These are phyloP conservation scores for Claviceps pusilla DNA, from an alignment of 2,329 filamentous ascomycete species.

Conservation along the genomic window DNA sequence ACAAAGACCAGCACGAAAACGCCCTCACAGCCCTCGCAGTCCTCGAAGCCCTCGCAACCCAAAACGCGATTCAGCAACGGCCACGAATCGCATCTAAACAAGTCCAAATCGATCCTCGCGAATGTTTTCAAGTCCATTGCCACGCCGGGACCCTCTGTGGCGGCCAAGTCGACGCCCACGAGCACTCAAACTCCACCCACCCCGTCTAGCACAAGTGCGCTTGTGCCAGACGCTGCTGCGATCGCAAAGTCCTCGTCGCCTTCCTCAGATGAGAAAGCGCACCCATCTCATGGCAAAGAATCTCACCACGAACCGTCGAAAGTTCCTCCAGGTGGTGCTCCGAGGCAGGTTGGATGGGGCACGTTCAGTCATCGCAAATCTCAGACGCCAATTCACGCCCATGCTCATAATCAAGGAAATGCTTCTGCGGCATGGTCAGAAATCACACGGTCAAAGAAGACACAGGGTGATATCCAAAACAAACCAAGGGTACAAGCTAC, in stretches of 20 bases:
- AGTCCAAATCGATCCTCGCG: constrained; percentile 17
- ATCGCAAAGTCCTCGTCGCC: neutral
- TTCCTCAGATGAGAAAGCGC: neutral
- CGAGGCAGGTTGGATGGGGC: constrained; percentile 10
- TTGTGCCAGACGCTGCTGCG: neutral
- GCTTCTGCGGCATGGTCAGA: constrained; percentile 8
- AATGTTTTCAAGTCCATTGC: constrained; percentile 19
- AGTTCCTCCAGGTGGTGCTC: constrained; percentile 1
- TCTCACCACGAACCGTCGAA: neutral
- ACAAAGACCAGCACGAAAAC: too few species aligned
- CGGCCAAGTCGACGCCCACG: constrained; percentile 15
- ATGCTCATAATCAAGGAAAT: constrained; percentile 6
- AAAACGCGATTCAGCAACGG: neutral
- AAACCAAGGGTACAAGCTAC: neutral
- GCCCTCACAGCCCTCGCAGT: neutral
- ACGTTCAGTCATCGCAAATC: constrained; percentile 10
- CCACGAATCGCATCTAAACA: constrained; percentile 5
- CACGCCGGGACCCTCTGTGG: constrained; percentile 11
- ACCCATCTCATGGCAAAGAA: neutral
- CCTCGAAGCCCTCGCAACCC: neutral
- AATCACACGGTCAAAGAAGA: constrained; percentile 6
- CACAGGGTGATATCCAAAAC: neutral
- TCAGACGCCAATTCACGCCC: constrained; percentile 3
- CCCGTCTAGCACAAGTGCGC: neutral
- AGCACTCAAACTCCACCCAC: neutral